Evolutionary conservation across 768 basidiomycete species (phyloP), one percentile per base, ranked within the genome.

Genomic region (Naganishia antarctica): DNA sequence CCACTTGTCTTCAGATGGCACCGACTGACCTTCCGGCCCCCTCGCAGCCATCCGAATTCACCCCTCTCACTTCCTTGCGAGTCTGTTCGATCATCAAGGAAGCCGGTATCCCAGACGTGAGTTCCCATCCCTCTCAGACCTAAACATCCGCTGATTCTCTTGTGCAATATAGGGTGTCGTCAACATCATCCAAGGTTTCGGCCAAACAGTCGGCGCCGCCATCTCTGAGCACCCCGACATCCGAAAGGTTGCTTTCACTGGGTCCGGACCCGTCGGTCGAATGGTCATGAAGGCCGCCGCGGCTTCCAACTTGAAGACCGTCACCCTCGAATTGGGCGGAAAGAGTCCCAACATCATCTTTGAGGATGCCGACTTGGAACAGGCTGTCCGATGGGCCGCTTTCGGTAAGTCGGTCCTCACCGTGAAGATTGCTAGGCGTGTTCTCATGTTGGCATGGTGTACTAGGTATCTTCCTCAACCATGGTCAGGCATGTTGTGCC

Each of bases 251-350:
- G 66, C 63, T 43, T 66, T 66, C 51, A 64, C 63, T 44, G 63
- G 60, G 44, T 69, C 68, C 18, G 66, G 66, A 25, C 51, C 65
- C n/a, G 66, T 66, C 46, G 68, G 68, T 59, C 62, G 66, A 43
- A 45, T 47, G 23, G 57, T 69, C 46, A 64, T 64, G 59, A 64
- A 61, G 29, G 66, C 66, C 6, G 68, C 68, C 37, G 68, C 68
- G 2, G 40, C 63, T 37, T 31, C 65, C 49, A 69, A 64, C 62
- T 51, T 60, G 48, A 66, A 93, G 81, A 83, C 83, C 66, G 85
- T 90, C 61, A 90, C 91, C 31, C 83, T 98, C 63, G 94, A 98
- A 78, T 85, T 98, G 43, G 93, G 93, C 47, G 93, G 93, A 16
- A 77, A 77, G 66, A 71, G 72, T 32, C 70, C 76, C 28, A 74